phyloP scores from a whole-genome alignment of 441 rosid genomes.

The Adansonia gregorii region DNA sequence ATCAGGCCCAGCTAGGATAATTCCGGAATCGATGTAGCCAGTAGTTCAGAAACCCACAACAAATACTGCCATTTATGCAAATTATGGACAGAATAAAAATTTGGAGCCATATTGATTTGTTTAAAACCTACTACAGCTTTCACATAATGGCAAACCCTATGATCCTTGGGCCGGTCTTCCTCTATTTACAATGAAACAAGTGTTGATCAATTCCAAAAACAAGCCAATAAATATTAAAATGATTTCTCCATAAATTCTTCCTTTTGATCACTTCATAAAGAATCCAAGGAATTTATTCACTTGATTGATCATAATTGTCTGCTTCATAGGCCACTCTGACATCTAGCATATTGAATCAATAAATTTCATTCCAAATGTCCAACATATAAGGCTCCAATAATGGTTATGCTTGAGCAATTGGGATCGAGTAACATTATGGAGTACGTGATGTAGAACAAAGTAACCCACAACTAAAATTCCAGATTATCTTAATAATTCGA shows the following conservation, averaged over 20 bases:
- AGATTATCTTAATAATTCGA: constrained; percentile 1
- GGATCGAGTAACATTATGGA: not conserved
- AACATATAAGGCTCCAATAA: too few relatives aligned
- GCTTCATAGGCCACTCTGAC: not conserved
- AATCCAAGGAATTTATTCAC: not conserved
- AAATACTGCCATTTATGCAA: constrained; percentile 4
- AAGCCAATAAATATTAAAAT: not conserved
- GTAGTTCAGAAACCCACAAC: constrained; percentile 12
- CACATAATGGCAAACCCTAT: not conserved
- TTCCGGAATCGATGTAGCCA: not conserved
- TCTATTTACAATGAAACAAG: constrained; percentile 10
- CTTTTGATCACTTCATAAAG: not conserved
- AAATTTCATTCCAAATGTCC: not conserved
- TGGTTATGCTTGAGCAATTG: not conserved
- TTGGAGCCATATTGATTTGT: not conserved
- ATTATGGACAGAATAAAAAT: not conserved
- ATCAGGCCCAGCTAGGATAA: not conserved
- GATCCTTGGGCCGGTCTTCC: not conserved
- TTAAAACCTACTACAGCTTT: not conserved
- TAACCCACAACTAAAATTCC: not conserved
- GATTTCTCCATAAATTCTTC: not conserved
- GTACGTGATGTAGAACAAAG: too few relatives aligned
- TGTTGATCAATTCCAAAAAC: not conserved
- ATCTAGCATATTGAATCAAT: constrained; percentile 6
- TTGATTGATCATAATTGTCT: not conserved